Evolutionary conservation across 1,284 basidiomycete species (phyloP), one percentile per base, ranked within the genome.

Genomic region (Tilletia setariae): DNA sequence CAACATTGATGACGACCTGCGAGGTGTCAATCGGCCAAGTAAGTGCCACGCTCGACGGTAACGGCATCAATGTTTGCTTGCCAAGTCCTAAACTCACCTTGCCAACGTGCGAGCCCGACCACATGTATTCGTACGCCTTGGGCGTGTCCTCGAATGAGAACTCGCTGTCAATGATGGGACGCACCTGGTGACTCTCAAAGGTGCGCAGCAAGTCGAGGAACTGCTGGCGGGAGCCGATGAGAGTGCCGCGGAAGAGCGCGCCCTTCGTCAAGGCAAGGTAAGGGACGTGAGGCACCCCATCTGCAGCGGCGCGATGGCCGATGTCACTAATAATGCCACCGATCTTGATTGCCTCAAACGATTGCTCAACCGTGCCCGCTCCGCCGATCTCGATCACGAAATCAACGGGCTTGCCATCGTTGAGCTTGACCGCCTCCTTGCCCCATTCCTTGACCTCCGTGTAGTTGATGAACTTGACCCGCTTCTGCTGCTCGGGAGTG

Each of bases 381-480:
- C 88, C 87, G 2, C 87, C 87, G 49, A 87, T 86, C 78, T 89
- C 88, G 61, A 89, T 81, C 47, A 89, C 78, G 73, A 81, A 78
- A 61, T 89, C 86, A 2, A 87, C 88, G 13, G 89, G 88, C 3
- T 63, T 63, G 0, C 86, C 87, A 15, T 82, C 83, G 8, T 88
- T 88, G 78, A 88, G 82, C 63, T 84, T 84, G 53, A 86, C 69
- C 1, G 87, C 86, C 68, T 86, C 85, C 51, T 86, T 80, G 30
- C 87, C 86, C 88, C 88, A 89, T 46, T 88, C 80, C 0, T 86
- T 86, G 9, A 81, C 85, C 63, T 76, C 85, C 51, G 84, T 86
- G 79, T 89, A 89, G 79, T 90, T 89, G 71, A 76, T 70, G 49
- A 71, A 74, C 61, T 68, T 67, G 49, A 77, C 65, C 13, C 75